Conservation (phyloP, 345 rosid species). For the Citrus maxima region DNA sequence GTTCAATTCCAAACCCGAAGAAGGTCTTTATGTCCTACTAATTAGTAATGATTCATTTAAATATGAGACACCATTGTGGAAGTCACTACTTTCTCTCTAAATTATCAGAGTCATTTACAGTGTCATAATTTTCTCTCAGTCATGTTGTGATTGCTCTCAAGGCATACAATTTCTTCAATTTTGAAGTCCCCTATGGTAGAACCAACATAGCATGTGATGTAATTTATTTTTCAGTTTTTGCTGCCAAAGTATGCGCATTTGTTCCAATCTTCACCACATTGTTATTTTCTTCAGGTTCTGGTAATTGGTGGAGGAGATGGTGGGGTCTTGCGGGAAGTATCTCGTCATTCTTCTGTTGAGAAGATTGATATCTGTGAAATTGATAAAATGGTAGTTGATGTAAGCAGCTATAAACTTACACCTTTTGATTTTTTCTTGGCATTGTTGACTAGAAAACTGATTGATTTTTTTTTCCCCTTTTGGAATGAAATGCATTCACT, state of each 20-base stretch:
- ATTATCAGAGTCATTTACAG: neutral
- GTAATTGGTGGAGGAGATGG: constrained; percentile 99
- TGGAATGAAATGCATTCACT: neutral
- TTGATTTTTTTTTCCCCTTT: neutral
- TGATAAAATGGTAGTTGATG: constrained; percentile 94
- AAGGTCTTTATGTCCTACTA: constrained; percentile 42
- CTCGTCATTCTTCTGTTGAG: constrained; percentile 82
- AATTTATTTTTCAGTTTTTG: neutral
- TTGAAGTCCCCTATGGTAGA: neutral
- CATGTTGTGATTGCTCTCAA: neutral
- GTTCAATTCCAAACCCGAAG: constrained; percentile 84
- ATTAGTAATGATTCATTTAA: neutral
- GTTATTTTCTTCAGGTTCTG: constrained; percentile 50
- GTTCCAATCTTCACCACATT: neutral
- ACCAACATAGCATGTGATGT: neutral
- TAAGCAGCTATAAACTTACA: constrained; percentile 37
- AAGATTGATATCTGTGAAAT: constrained; percentile 94
- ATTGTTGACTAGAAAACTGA: neutral
- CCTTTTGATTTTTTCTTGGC: neutral
- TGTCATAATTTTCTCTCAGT: neutral
- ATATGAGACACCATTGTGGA: neutral
- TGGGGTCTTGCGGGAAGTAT: constrained; percentile 85
- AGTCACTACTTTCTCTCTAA: neutral
- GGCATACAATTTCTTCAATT: neutral
- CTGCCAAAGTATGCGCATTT: neutral